Base-by-base conservation (phyloP, 1,284 basidiomycete species). In the Puccinia coronata region DNA sequence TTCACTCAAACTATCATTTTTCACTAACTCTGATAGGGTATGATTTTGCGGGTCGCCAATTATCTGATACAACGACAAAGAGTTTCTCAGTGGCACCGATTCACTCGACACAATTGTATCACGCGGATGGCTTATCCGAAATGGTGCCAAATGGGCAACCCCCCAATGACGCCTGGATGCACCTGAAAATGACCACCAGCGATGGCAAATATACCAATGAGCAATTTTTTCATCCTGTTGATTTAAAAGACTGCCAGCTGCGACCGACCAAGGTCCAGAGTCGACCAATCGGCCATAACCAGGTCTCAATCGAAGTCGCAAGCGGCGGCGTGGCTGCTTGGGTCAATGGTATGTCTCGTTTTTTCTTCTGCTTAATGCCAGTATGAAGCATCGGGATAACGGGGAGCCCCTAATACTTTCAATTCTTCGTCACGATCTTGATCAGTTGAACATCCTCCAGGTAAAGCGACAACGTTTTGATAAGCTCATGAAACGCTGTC, bases 191-290 rank as follows among this genome's bases (percentile, higher is more conserved):
- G 43, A 47, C 20, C 20, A 76, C 57, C 59, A 81, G 88, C 16
- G 87, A 88, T 1, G 88, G 89, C 43, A 86, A 86, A 34, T 86
- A 86, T 31, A 88, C 87, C 0, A 89, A 88, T 80, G 90, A 90
- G 83, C 88, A 89, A 85, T 89, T 88, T 89, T 90, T 90, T 84
- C 89, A 88, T 0, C 90, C 90, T 0, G 86, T 86, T 2, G 88
- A 89, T 3, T 86, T 90, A 11, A 88, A 89, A 0, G 84, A 87
- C 39, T 88, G 87, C 0, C 84, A 86, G 20, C 86, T 90, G 11
- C 84, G 89, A 34, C 89, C 90, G 81, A 90, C 90, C 0, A 76
- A 65, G n/a, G 74, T 76, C 36, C 23, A 47, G 25, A 49, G 8
- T 51, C 59, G 43, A 18, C 41, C 59, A 4, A 76, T 76, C 28